A percentile compares a stretch with the other conserved stretches of the same genome.
These are phyloP conservation scores for Guillardia theta DNA, from an alignment of 78 protist genomes.

Conservation along the genomic window DNA sequence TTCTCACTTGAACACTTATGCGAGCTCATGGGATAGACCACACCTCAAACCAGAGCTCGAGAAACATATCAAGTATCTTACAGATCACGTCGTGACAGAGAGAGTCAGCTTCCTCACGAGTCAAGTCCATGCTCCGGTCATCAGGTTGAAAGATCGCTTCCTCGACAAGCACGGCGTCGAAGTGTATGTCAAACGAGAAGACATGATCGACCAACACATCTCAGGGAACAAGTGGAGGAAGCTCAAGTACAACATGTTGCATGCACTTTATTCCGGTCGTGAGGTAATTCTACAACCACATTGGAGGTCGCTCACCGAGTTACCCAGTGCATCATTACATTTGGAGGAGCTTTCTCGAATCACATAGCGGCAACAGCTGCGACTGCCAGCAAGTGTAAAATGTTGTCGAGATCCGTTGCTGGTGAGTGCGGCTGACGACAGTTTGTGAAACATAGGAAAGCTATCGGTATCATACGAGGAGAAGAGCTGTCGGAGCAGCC, in stretches of 20 bases:
- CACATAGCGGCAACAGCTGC: slow-evolving; percentile 10
- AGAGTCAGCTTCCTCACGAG: too few relatives aligned
- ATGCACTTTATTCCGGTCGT: too few relatives aligned
- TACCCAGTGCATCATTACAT: neutral
- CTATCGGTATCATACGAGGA: neutral
- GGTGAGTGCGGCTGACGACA: neutral
- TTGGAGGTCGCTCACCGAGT: neutral
- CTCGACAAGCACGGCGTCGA: neutral
- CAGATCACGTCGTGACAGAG: too few relatives aligned
- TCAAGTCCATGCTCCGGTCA: too few relatives aligned
- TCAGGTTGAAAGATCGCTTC: neutral
- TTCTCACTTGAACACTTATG: too few relatives aligned
- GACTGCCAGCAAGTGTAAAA: neutral
- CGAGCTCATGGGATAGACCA: too few relatives aligned
- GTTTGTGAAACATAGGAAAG: neutral
- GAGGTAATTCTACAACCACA: too few relatives aligned
- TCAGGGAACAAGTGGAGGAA: neutral
- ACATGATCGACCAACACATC: neutral
- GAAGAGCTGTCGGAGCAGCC: neutral
- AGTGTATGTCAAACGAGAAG: neutral
- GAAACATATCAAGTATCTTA: too few relatives aligned
- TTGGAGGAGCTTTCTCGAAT: neutral
- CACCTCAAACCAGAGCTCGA: too few relatives aligned
- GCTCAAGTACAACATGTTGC: neutral
- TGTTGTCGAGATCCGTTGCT: neutral